phyloP scores from a whole-genome alignment of 1,139 yeast species.

The Hansenula lynferdii region DNA sequence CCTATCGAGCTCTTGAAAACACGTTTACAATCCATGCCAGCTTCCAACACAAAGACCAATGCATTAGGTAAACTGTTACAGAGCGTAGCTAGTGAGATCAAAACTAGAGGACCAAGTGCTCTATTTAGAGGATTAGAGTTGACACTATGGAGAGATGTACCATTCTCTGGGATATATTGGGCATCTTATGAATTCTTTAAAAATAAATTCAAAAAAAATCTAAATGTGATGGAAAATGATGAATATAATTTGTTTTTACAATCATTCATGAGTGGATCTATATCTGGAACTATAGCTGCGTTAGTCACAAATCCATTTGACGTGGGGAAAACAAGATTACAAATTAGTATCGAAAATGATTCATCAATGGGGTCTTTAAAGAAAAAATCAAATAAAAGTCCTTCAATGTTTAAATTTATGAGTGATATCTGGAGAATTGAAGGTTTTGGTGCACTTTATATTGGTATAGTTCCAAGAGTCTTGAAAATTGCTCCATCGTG shows the following conservation, averaged over 20 bases:
- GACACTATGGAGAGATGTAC: slow-evolving; percentile 96
- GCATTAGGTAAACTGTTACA: slow-evolving; percentile 41
- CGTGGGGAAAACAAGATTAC: slow-evolving; percentile 93
- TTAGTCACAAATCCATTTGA: slow-evolving; percentile 90
- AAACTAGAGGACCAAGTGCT: slow-evolving; percentile 52
- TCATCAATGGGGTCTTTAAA: slow-evolving; percentile 1
- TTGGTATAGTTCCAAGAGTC: slow-evolving; percentile 82
- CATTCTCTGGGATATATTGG: slow-evolving; percentile 96
- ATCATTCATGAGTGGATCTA: slow-evolving; percentile 78
- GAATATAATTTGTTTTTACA: slow-evolving; percentile 52
- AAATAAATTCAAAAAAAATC: slow-evolving; percentile 14
- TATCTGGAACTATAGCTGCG: slow-evolving; percentile 85
- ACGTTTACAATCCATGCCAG: slow-evolving; percentile 79
- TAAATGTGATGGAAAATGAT: slow-evolving; percentile 10
- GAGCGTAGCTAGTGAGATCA: slow-evolving; percentile 55
- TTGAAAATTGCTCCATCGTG: slow-evolving; percentile 95
- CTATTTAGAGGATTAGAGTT: slow-evolving; percentile 82
- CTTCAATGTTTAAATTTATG: slow-evolving; percentile 63
- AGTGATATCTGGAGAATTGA: slow-evolving; percentile 58
- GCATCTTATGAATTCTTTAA: slow-evolving; percentile 62
- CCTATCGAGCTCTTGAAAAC: slow-evolving; percentile 89
- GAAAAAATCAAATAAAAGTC: neutral
- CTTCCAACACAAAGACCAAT: slow-evolving; percentile 31
- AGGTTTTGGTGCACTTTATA: slow-evolving; percentile 73
- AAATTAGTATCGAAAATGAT: slow-evolving; percentile 36